Evolutionary conservation across 257 asterid species (phyloP), one percentile per base, ranked within the genome.

Genomic region (Primulina huaijiensis): DNA sequence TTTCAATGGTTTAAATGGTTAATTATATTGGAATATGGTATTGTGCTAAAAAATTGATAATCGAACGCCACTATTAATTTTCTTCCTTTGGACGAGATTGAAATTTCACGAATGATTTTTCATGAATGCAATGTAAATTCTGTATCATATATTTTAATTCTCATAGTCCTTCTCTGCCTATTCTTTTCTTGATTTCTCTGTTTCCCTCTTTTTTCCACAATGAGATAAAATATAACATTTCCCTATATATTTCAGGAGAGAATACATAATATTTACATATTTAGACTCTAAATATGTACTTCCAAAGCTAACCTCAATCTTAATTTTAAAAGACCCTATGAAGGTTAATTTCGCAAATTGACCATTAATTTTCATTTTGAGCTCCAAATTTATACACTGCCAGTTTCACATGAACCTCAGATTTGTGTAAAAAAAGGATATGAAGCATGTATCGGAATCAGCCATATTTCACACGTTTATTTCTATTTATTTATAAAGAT

Each of bases 1-100:
- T 25, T 59, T 19, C 53, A 29, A 20, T 19, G 65, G 64, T 64
- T 52, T 63, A 63, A 27, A 62, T 30, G 58, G 75, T 23, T 55
- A 55, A 53, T 46, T 50, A 7, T 61, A 61, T 16, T 25, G 33
- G 38, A 38, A 40, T 20, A 12, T 16, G 68, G 20, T 50, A 29
- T 33, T 43, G 19, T 53, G n/a, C 34, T 43, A 2, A 12, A 43
- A 43, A 2, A 3, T n/a, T 43, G 53, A 10, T 10, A 12, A 12
- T 43, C 0, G n/a, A 12, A 43, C 17, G 5, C n/a, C 53, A 12
- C n/a, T 43, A 43, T 12, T 12, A 40, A 8, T 4, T 43, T 2
- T 43, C 14, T 38, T 9, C 5, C 53, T 11, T 43, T 43, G 53
- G 16, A 11, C 6, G n/a, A 43, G n/a, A 43, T 43, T 43, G n/a